These are phyloP conservation scores for Chaetomiaceae sp. DNA, from an alignment of 2,329 filamentous ascomycete genomes.

Conservation along the genomic window DNA sequence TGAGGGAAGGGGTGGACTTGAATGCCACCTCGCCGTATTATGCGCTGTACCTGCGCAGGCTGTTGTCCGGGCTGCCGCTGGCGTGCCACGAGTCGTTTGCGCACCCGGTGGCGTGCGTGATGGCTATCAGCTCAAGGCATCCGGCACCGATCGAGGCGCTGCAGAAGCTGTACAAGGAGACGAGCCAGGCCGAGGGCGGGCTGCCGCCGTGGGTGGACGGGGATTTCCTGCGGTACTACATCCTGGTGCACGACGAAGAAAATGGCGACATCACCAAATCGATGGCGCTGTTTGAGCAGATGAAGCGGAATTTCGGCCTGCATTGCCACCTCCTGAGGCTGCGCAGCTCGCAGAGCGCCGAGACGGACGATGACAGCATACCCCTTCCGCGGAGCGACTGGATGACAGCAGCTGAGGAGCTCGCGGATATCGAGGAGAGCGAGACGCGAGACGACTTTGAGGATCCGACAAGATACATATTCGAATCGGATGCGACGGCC, in stretches of 20 bases:
- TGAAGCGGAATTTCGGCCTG: constrained; percentile 96
- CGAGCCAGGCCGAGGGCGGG: constrained; percentile 68
- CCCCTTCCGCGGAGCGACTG: constrained; percentile 78
- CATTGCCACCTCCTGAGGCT: constrained; percentile 90
- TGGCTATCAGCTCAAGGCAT: constrained; percentile 90
- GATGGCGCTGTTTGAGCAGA: constrained; percentile 88
- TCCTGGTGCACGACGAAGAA: constrained; percentile 94
- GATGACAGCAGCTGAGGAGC: constrained; percentile 81
- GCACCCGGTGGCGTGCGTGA: constrained; percentile 90
- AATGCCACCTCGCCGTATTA: constrained; percentile 72
- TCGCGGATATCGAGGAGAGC: constrained; percentile 65
- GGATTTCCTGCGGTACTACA: constrained; percentile 92
- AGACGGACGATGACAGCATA: constrained; percentile 87
- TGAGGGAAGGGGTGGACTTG: constrained; percentile 39
- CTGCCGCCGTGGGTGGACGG: constrained; percentile 83
- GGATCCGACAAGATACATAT: constrained; percentile 72
- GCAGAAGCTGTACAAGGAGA: constrained; percentile 75
- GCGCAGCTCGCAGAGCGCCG: constrained; percentile 76
- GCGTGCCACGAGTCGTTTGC: constrained; percentile 88
- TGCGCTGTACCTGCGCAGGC: constrained; percentile 72
- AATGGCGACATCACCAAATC: constrained; percentile 87
- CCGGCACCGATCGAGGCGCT: constrained; percentile 80
- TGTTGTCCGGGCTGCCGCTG: constrained; percentile 74
- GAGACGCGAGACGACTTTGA: constrained; percentile 67
- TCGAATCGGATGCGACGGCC: constrained; percentile 85